Evolutionary conservation across 2,329 filamentous ascomycete species (phyloP).

Genomic region (Alternaria sp.): DNA sequence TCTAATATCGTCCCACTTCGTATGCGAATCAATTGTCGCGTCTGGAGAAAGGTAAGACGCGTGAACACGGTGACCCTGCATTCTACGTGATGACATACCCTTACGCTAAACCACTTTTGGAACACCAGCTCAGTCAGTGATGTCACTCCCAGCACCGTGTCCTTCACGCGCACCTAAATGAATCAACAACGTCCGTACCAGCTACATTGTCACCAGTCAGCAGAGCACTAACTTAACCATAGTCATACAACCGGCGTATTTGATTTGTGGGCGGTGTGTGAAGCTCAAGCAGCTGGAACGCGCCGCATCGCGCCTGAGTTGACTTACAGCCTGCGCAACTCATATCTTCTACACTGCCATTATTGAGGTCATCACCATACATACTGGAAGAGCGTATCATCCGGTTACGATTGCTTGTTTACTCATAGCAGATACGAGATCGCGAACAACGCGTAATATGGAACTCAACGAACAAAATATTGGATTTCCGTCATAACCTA

Average conservation of each 20-base stretch:
- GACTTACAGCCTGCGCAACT: neutral
- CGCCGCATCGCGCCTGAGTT: conserved; percentile 10
- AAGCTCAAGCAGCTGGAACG: conserved; percentile 9
- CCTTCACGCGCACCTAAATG: neutral
- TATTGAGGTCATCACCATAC: neutral
- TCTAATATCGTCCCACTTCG: neutral
- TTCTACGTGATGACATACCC: neutral
- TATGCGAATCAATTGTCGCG: neutral
- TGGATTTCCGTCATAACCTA: neutral
- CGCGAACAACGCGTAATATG: neutral
- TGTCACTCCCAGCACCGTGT: neutral
- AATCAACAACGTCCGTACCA: neutral
- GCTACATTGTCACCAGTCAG: neutral
- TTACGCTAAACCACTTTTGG: neutral
- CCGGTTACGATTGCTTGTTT: conserved; percentile 6
- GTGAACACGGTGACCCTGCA: neutral
- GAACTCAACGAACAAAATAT: too few species aligned
- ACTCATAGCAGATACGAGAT: neutral
- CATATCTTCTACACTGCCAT: neutral
- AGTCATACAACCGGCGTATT: conserved; percentile 8
- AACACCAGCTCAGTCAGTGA: neutral
- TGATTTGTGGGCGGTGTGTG: neutral
- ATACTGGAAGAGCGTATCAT: conserved; percentile 7
- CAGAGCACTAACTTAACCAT: neutral
- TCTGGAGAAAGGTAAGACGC: neutral